Evolutionary conservation across 2,329 filamentous ascomycete species (phyloP).

Genomic region (Ascosphaera acerosa): DNA sequence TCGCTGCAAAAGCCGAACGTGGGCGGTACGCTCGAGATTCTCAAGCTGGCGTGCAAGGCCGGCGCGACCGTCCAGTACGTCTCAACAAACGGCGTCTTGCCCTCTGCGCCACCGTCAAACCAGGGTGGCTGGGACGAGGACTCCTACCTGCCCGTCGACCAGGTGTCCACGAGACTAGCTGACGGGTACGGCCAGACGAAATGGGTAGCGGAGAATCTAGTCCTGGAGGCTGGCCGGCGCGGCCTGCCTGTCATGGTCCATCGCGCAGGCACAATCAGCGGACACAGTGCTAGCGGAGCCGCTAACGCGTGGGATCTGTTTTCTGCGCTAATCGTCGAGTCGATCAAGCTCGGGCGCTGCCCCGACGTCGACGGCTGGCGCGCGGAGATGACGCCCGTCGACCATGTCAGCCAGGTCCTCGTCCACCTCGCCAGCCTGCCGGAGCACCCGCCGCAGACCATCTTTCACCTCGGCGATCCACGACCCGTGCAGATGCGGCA

Average conservation of each 20-base stretch:
- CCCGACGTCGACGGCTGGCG: constrained; percentile 52
- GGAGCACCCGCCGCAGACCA: constrained; percentile 29
- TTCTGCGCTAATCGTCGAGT: constrained; percentile 52
- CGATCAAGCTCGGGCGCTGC: constrained; percentile 42
- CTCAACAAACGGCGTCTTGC: constrained; percentile 57
- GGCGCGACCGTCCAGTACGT: constrained; percentile 54
- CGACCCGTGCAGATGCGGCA: constrained; percentile 38
- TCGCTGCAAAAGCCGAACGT: constrained; percentile 50
- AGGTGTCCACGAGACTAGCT: constrained; percentile 40
- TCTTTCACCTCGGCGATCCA: constrained; percentile 54
- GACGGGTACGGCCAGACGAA: constrained; percentile 62
- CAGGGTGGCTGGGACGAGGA: constrained; percentile 46
- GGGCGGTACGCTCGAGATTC: constrained; percentile 49
- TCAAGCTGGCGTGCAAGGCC: constrained; percentile 40
- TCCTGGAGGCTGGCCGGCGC: constrained; percentile 40
- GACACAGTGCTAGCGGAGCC: constrained; percentile 47
- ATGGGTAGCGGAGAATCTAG: constrained; percentile 56
- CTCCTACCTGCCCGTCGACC: constrained; percentile 37
- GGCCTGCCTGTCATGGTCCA: constrained; percentile 47
- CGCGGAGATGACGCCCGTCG: constrained; percentile 62
- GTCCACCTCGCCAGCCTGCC: constrained; percentile 40
- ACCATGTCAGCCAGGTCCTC: constrained; percentile 54
- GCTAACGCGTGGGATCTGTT: constrained; percentile 58
- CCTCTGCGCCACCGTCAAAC: constrained; percentile 27
- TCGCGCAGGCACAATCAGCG: constrained; percentile 52